phyloP scores from a whole-genome alignment of 495 filamentous ascomycete genomes.

The Ascodesmis nigricans region DNA sequence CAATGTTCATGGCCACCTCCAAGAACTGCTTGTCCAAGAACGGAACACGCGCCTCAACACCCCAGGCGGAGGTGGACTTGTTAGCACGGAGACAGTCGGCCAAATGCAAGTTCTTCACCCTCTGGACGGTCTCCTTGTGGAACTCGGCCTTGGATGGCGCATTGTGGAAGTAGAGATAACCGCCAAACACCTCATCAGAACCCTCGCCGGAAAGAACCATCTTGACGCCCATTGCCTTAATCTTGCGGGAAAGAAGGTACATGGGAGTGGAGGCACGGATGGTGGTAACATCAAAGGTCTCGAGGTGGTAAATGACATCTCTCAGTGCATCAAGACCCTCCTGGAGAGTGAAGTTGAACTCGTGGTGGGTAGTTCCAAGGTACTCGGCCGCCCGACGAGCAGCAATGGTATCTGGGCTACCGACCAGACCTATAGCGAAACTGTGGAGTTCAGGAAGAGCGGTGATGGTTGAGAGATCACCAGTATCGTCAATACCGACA shows the following conservation, averaged over 20 bases:
- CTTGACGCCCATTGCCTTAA: conserved; percentile 97
- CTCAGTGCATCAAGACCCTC: conserved; percentile 88
- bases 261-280: conserved; percentile 97
- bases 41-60: conserved; percentile 89
- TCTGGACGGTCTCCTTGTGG: conserved; percentile 75
- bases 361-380: conserved; percentile 90
- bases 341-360: conserved; percentile 92
- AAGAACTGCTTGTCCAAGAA: conserved; percentile 97
- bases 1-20: conserved; percentile 72
- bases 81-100: conserved; percentile 91
- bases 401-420: conserved; percentile 72
- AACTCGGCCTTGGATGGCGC: conserved; percentile 78
- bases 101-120: conserved; percentile 87
- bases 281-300: conserved; percentile 94
- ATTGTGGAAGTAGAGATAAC: conserved; percentile 94
- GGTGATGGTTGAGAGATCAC: conserved; percentile 74
- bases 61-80: conserved; percentile 98
- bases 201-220: conserved; percentile 97
- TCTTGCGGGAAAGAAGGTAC: conserved; percentile 92
- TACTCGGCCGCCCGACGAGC: conserved; percentile 80
- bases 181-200: conserved; percentile 92
- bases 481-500: conserved; percentile 81
- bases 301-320: conserved; percentile 93
- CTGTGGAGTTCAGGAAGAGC: conserved; percentile 86
- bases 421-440: conserved; percentile 89